These are phyloP conservation scores for Eutrema japonicum DNA, from an alignment of 345 rosid species.

Conservation along the genomic window DNA sequence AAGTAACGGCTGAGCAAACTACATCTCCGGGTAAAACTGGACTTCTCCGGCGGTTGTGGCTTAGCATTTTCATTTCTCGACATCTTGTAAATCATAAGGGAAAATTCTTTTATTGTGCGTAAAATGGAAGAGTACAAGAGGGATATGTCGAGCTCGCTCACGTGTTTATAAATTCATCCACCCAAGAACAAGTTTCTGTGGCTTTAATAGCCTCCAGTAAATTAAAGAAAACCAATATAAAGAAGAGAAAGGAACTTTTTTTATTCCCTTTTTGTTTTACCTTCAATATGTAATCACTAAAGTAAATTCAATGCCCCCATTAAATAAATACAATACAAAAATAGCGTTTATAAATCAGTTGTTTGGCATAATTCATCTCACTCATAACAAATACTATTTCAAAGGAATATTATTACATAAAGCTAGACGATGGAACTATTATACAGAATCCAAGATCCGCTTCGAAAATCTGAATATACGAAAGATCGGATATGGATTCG, in stretches of 20 bases:
- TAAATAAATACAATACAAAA: too few relatives aligned
- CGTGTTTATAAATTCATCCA: conserved; percentile 27
- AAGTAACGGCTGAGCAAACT: conserved; percentile 66
- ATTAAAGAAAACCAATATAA: not conserved
- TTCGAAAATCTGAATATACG: too few relatives aligned
- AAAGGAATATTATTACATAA: too few relatives aligned
- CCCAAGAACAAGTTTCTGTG: not conserved
- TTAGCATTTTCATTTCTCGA: conserved; percentile 34
- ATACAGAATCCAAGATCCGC: too few relatives aligned
- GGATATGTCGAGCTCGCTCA: conserved; percentile 16
- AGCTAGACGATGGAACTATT: too few relatives aligned
- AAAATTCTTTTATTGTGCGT: conserved; percentile 16
- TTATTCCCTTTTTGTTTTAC: not conserved
- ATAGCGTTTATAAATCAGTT: too few relatives aligned
- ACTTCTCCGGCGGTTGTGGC: conserved; percentile 45
- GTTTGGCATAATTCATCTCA: too few relatives aligned
- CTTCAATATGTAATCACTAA: not conserved
- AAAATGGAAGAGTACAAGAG: conserved; percentile 21
- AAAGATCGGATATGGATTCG: too few relatives aligned
- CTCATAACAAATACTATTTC: too few relatives aligned
- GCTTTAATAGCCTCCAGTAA: conserved; percentile 33
- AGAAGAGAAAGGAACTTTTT: not conserved
- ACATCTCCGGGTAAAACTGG: conserved; percentile 54
- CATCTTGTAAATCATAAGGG: conserved; percentile 12
- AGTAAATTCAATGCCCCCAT: not conserved